Base-by-base conservation (phyloP, 2,329 filamentous ascomycete species). In the Aureobasidium leucospermi region DNA sequence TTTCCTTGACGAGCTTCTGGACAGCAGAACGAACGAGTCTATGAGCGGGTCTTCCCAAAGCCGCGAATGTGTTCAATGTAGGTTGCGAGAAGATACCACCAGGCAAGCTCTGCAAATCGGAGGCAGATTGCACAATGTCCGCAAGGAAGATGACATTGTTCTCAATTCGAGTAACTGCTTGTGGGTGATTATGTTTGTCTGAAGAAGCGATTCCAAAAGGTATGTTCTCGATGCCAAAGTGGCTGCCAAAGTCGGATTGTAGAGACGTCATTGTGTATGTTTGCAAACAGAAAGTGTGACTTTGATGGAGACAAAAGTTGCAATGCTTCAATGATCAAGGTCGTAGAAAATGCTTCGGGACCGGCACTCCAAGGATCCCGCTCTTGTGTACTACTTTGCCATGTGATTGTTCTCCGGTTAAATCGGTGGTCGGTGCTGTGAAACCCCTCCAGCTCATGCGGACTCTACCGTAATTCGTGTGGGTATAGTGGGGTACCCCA, bases 121-220 rank as follows among this genome's bases (percentile, higher is more conserved):
- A 38, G 13, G 34, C n/a, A 4, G 32, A 47, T 36, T 51, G 32
- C 11, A 53, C 60, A 7, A 61, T 2, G 15, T 65, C 63, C 28
- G 53, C 70, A 0, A 85, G 73, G 63, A 83, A 84, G 36, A 85
- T 70, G 0, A 84, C 77, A 5, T 71, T 70, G 56, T 84, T 75
- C 9, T 73, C 69, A 10, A 83, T 68, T 41, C 81, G 75, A 0
- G 82, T 84, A 1, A 73, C 82, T 46, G 75, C 76, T 60, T 78
- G 74, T 34, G 74, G 77, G 3, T 61, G 61, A 0, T 67, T 58
- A 58, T 78, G 74, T 0, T 61, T 61, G 7, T 61, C 45, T 0
- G 74, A 76, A 0, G 77, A 81, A 28, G 76, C 79, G 11, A 83
- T 74, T 9, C 80, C 79, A 52, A 79, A 83, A 0, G 81, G 80